phyloP scores from a whole-genome alignment of 225 moss, liverwort and hornwort genomes.

The Antitrichia curtipendula region DNA sequence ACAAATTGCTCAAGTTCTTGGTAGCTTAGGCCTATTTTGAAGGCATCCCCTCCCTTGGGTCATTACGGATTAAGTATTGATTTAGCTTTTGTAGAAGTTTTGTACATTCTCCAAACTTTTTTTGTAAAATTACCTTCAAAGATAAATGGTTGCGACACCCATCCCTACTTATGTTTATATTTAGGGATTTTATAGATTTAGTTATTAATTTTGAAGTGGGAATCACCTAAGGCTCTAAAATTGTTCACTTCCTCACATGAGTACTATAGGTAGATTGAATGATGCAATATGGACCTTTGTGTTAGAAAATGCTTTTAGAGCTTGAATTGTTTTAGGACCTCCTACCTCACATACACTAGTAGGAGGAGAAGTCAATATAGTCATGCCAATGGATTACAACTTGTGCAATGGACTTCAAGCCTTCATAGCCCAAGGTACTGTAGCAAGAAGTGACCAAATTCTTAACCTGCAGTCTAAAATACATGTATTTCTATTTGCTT shows the following conservation, averaged over 20 bases:
- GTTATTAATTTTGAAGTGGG: background rate
- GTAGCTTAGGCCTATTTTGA: too few species aligned
- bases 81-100: background rate
- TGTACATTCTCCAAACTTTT: too few species aligned
- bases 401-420: background rate
- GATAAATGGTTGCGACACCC: accelerated
- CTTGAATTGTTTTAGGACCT: background rate
- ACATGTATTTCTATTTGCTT: background rate
- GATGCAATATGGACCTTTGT: background rate
- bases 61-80: too few species aligned
- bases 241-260: background rate
- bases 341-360: background rate
- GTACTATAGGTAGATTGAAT: background rate
- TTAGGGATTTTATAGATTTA: background rate
- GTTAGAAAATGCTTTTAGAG: background rate
- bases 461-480: background rate
- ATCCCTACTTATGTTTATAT: background rate
- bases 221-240: background rate
- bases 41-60: too few species aligned
- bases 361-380: background rate
- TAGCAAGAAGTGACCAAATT: background rate
- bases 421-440: background rate
- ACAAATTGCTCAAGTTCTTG: too few species aligned
- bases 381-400: background rate
- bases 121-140: too few species aligned